These are phyloP conservation scores for Leishmania aethiopica DNA, from an alignment of 208 protist genomes.

Conservation along the genomic window DNA sequence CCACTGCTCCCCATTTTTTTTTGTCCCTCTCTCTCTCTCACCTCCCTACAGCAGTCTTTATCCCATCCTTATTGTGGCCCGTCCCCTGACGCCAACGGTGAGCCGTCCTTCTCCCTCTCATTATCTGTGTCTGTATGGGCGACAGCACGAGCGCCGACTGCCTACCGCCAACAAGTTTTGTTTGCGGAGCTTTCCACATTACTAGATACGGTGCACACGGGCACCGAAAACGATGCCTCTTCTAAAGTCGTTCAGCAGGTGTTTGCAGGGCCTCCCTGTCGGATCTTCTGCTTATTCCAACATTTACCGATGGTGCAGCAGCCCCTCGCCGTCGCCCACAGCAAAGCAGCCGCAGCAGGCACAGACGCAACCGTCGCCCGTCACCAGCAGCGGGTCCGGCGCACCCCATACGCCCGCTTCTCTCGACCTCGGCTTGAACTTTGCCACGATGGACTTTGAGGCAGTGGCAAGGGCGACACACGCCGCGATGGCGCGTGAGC, in stretches of 20 bases:
- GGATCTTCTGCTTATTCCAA: slow-evolving; percentile 7
- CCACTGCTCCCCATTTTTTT: background rate
- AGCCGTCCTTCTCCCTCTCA: background rate
- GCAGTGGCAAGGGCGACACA: slow-evolving; percentile 42
- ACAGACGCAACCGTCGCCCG: background rate
- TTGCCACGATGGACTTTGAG: slow-evolving; percentile 68
- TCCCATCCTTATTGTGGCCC: background rate
- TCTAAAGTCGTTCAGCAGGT: background rate
- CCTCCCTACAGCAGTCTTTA: background rate
- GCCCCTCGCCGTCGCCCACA: background rate
- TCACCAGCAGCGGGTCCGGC: background rate
- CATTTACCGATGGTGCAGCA: slow-evolving; percentile 24
- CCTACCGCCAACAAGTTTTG: background rate
- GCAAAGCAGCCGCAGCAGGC: background rate
- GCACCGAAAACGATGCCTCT: background rate
- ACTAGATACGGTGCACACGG: background rate
- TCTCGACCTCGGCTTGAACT: slow-evolving; percentile 50
- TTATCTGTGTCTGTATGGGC: background rate
- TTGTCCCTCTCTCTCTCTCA: background rate
- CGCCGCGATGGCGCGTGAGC: slow-evolving; percentile 37
- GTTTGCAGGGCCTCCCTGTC: slow-evolving; percentile 7
- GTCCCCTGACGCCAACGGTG: background rate
- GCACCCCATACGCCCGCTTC: background rate
- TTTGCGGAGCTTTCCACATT: too few relatives aligned
- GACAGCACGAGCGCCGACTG: background rate